Base-by-base conservation (phyloP, 768 basidiomycete genomes). In the Mycena maculata region DNA sequence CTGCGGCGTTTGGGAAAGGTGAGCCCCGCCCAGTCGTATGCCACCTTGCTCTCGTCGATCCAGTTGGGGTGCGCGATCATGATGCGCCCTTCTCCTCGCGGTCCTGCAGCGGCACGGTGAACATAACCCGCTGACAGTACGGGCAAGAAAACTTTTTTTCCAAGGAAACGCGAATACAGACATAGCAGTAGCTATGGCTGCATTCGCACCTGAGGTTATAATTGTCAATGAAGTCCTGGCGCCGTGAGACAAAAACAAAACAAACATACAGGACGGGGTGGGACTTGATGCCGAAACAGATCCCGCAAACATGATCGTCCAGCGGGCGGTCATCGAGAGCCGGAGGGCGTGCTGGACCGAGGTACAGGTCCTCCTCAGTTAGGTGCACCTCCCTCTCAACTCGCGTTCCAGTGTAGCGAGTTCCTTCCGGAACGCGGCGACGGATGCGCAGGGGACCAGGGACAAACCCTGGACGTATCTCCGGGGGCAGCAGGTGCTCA, bases 141-240 rank as follows among this genome's bases (percentile, higher is more conserved):
- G 30, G 50, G 31, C 50, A 52, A 9, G 20, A 9, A 52, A 52
- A 56, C 13, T 53, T 9, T 4, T 22, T 31, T 33, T 63, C 52
- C 2, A 63, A 23, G 31, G 30, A 38, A 23, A 63, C 5, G n/a
- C 44, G 53, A 13, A 63, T 11, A 39, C 62, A 63, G 9, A 55
- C 22, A 39, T 30, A 63, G 45, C 62, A 63, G 44, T 47, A 10
- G n/a, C 52, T 55, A 56, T 63, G 62, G 9, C 62, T 53, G 31
- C 62, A 63, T 31, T 36, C 31, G 23, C 22, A 56, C 10, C 62
- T 63, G 13, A 20, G 11, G 25, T 27, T 25, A 10, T n/a, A 25
- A 12, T 31, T 47, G 18, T 30, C 4, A 3, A 5, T 20, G 11
- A 23, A 31, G 4, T 12, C 20, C 4, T 22, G 4, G n/a, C n/a